Evolutionary conservation across 2,329 filamentous ascomycete genomes (phyloP).

Genomic region (Botrytis squamosa): DNA sequence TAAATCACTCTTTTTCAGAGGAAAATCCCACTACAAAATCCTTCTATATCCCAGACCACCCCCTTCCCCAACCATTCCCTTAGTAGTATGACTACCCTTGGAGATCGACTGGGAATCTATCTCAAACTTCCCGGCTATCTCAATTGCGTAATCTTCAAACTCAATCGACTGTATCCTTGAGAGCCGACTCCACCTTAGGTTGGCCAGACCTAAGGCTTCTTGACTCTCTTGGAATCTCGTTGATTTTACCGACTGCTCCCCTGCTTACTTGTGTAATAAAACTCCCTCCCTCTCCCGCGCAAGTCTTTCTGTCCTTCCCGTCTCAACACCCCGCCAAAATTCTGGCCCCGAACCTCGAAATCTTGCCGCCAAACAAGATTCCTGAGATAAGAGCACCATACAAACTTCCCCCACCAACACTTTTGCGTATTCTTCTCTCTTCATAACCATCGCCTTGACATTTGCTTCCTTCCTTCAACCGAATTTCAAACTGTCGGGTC

Average conservation of each 20-base stretch:
- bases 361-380: background rate
- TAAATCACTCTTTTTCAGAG: background rate
- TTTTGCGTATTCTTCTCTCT: background rate
- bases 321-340: background rate
- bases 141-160: background rate
- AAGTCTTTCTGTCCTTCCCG: background rate
- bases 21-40: background rate
- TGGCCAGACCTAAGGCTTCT: slow-evolving; percentile 9
- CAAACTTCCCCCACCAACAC: background rate
- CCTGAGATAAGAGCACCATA: background rate
- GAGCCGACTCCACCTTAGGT: background rate
- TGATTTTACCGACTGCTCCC: background rate
- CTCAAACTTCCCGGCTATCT: background rate
- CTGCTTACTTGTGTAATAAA: background rate
- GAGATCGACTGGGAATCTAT: too few species aligned
- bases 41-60: background rate
- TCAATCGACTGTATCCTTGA: background rate
- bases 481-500: too few species aligned
- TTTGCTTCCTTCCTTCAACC: background rate
- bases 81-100: too few species aligned
- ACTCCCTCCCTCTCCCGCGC: too few species aligned
- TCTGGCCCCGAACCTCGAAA: background rate
- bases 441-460: background rate
- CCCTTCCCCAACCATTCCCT: too few species aligned
- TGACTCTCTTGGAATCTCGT: background rate